phyloP scores from a whole-genome alignment of 2,329 filamentous ascomycete genomes.

The Colletotrichum shisoi region DNA sequence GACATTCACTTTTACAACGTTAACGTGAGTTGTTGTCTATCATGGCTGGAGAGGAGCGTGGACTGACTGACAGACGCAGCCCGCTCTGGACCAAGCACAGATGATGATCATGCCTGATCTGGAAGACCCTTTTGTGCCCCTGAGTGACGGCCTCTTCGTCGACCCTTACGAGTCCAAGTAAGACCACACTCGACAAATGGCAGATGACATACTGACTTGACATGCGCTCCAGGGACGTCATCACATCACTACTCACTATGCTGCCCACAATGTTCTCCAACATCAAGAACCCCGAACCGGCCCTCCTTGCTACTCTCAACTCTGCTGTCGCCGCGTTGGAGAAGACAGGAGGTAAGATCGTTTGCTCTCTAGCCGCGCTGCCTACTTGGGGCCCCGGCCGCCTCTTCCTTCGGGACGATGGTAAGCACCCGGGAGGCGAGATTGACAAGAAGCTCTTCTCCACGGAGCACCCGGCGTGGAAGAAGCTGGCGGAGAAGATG shows the following conservation, averaged over 20 bases:
- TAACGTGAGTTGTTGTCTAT: conserved; percentile 65
- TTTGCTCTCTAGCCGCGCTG: conserved; percentile 86
- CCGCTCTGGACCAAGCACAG: conserved; percentile 83
- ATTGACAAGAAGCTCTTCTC: conserved; percentile 90
- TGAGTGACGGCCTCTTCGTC: conserved; percentile 91
- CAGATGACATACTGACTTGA: conserved; percentile 44
- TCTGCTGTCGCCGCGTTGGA: conserved; percentile 85
- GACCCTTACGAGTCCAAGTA: conserved; percentile 89
- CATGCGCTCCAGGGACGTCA: conserved; percentile 65
- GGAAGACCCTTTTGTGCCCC: conserved; percentile 92
- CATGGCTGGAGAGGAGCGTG: no score
- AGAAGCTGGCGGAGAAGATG: conserved; percentile 86
- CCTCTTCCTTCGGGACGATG: conserved; percentile 85
- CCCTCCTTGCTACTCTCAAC: conserved; percentile 82
- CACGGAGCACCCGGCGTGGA: conserved; percentile 88
- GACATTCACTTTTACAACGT: conserved; percentile 99
- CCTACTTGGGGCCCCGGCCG: conserved; percentile 91
- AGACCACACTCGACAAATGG: conserved; percentile 40
- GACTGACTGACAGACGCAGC: conserved; percentile 51
- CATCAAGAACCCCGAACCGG: conserved; percentile 90
- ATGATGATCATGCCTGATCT: conserved; percentile 99
- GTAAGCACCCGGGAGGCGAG: conserved; percentile 84
- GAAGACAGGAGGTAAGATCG: conserved; percentile 87
- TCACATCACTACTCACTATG: conserved; percentile 82
- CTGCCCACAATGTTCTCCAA: conserved; percentile 86